These are phyloP conservation scores for Sanguinoderma infundibulare DNA, from an alignment of 1,284 basidiomycete species.

Conservation along the genomic window DNA sequence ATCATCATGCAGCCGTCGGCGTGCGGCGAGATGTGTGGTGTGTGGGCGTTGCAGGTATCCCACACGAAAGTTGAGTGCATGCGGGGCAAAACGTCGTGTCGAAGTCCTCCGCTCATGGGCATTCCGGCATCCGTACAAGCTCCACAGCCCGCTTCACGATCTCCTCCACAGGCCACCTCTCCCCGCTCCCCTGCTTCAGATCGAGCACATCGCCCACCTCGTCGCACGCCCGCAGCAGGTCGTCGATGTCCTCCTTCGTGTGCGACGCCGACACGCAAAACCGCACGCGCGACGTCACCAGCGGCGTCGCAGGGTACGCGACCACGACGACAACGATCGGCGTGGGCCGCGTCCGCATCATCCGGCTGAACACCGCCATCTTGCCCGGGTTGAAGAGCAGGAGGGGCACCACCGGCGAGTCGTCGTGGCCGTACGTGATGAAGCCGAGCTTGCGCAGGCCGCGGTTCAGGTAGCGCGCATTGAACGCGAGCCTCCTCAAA, in stretches of 20 bases:
- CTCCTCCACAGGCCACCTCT: conserved; percentile 85
- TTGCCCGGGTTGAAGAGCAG: conserved; percentile 95
- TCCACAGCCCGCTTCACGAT: conserved; percentile 80
- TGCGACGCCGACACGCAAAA: conserved; percentile 96
- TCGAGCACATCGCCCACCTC: conserved; percentile 90
- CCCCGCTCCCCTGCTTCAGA: conserved; percentile 78
- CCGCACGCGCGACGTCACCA: conserved; percentile 88
- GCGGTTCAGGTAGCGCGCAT: conserved; percentile 89
- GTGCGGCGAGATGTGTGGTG: neutral
- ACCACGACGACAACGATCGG: conserved; percentile 92
- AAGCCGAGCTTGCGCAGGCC: conserved; percentile 94
- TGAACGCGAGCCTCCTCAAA: conserved; percentile 91
- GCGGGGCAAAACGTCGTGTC: neutral
- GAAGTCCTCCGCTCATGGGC: conserved; percentile 20
- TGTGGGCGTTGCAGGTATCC: too few species aligned
- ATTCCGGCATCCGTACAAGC: conserved; percentile 58
- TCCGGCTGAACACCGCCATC: conserved; percentile 86
- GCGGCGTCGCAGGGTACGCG: conserved; percentile 91
- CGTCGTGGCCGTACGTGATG: conserved; percentile 92
- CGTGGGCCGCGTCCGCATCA: conserved; percentile 85
- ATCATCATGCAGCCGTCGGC: too few species aligned
- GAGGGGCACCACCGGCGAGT: conserved; percentile 93
- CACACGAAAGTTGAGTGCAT: neutral
- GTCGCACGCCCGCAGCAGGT: conserved; percentile 86
- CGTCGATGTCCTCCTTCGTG: conserved; percentile 97